Evolutionary conservation across 805 yeast species (phyloP).

Genomic region (Zygoascus bituminiphila): DNA sequence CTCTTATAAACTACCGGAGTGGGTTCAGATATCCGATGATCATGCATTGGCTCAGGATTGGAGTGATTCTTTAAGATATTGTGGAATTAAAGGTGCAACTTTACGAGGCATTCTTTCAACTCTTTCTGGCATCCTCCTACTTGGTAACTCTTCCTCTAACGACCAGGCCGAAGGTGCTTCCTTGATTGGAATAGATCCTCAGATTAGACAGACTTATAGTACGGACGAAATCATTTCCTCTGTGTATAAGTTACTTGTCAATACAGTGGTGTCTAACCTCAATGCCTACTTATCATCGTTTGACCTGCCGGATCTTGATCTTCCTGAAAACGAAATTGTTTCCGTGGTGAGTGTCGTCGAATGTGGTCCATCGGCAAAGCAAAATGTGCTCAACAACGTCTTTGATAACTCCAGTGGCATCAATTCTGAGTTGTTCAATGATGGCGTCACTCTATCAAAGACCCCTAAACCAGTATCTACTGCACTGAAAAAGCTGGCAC

Average conservation of each 20-base stretch:
- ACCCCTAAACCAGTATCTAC: slow-evolving; percentile 16
- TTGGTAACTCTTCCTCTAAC: slow-evolving; percentile 27
- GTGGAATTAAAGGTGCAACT: slow-evolving; percentile 28
- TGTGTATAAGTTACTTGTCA: slow-evolving; percentile 28
- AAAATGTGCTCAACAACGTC: slow-evolving; percentile 25
- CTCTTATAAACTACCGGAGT: slow-evolving; percentile 27
- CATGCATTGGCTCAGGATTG: slow-evolving; percentile 34
- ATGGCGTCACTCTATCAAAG: slow-evolving; percentile 27
- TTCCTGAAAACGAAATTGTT: slow-evolving; percentile 22
- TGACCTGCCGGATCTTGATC: slow-evolving; percentile 20
- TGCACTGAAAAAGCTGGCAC: slow-evolving; percentile 8
- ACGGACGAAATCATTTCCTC: slow-evolving; percentile 28
- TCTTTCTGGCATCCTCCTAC: slow-evolving; percentile 32
- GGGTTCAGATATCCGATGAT: slow-evolving; percentile 32
- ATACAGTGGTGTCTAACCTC: slow-evolving; percentile 27
- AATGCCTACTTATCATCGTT: slow-evolving; percentile 28
- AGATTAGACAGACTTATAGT: slow-evolving; percentile 19
- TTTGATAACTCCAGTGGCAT: slow-evolving; percentile 31
- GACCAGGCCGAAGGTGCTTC: slow-evolving; percentile 36
- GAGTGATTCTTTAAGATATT: slow-evolving; percentile 30
- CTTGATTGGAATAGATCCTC: slow-evolving; percentile 31
- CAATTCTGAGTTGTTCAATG: slow-evolving; percentile 31
- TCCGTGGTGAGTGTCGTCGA: slow-evolving; percentile 33
- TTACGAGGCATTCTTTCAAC: slow-evolving; percentile 28
- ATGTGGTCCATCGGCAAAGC: slow-evolving; percentile 20